phyloP scores from a whole-genome alignment of 257 asterid genomes.

The Solanum okadae region DNA sequence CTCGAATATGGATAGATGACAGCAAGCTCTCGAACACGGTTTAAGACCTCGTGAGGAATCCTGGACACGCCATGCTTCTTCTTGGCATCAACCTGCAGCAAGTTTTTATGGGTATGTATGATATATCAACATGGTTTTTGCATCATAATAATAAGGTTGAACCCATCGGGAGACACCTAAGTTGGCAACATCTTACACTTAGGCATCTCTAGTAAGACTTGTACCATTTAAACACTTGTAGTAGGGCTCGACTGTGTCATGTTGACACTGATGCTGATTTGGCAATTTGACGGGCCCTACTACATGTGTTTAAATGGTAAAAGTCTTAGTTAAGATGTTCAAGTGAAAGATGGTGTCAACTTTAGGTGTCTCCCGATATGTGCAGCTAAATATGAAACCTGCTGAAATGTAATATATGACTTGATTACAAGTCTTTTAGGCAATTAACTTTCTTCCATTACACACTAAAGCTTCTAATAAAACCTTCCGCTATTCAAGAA shows the following conservation, averaged over 20 bases:
- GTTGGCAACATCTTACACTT: background rate
- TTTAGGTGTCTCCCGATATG: background rate
- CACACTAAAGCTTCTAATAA: background rate
- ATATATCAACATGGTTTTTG: background rate
- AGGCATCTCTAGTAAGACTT: background rate
- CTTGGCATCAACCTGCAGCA: background rate
- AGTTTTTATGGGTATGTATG: background rate
- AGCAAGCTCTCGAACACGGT: background rate
- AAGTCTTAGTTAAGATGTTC: background rate
- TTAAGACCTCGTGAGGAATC: background rate
- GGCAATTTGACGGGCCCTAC: background rate
- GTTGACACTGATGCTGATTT: background rate
- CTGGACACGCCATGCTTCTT: background rate
- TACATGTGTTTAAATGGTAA: background rate
- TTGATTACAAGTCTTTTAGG: background rate
- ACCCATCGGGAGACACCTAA: background rate
- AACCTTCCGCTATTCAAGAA: background rate
- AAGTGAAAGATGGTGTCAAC: background rate
- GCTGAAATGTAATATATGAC: background rate
- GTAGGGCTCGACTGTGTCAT: background rate
- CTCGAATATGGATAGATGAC: slow-evolving; percentile 1
- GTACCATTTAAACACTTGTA: background rate
- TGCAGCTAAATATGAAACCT: background rate
- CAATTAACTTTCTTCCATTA: background rate
- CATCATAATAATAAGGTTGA: background rate